Conservation (phyloP, 1,284 basidiomycete genomes). For the Stygiomarasmius scandens region DNA sequence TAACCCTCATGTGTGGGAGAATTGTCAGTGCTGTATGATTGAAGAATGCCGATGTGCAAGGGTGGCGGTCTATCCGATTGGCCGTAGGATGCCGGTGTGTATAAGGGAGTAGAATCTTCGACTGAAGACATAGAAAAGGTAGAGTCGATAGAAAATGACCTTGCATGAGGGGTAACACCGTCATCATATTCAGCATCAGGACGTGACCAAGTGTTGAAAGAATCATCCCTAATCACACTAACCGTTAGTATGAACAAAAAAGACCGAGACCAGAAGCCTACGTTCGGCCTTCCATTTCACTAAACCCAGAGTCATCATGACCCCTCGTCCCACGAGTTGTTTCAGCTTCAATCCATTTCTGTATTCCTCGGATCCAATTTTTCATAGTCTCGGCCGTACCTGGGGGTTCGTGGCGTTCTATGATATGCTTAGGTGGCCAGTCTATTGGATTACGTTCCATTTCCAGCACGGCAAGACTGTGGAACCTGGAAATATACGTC, state of each 20-base stretch:
- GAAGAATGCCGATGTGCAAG: constrained; percentile 51
- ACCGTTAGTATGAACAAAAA: constrained; percentile 13
- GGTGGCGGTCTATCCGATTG: constrained; percentile 48
- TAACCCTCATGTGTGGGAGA: constrained; percentile 58
- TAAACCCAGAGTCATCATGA: constrained; percentile 47
- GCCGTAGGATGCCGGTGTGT: constrained; percentile 24
- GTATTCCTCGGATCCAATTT: constrained; percentile 74
- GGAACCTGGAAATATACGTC: constrained; percentile 76
- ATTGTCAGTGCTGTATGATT: constrained; percentile 38
- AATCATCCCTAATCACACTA: constrained; percentile 37
- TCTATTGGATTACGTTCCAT: constrained; percentile 90
- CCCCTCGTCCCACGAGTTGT: constrained; percentile 31
- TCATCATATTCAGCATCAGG: constrained; percentile 36
- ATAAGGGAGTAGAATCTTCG: constrained; percentile 35
- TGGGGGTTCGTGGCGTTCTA: constrained; percentile 48
- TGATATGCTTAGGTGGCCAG: constrained; percentile 77
- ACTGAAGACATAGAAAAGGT: constrained; percentile 53
- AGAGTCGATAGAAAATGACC: constrained; percentile 67
- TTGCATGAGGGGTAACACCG: constrained; percentile 54
- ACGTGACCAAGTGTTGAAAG: constrained; percentile 41
- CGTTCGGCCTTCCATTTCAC: constrained; percentile 47
- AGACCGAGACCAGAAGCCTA: constrained; percentile 28
- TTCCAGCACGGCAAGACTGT: constrained; percentile 79
- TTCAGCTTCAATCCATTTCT: constrained; percentile 74
- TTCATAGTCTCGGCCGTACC: constrained; percentile 53